Evolutionary conservation across 164 flowering plant genomes (phyloP).

Genomic region (Tetrastigma voinierianum): DNA sequence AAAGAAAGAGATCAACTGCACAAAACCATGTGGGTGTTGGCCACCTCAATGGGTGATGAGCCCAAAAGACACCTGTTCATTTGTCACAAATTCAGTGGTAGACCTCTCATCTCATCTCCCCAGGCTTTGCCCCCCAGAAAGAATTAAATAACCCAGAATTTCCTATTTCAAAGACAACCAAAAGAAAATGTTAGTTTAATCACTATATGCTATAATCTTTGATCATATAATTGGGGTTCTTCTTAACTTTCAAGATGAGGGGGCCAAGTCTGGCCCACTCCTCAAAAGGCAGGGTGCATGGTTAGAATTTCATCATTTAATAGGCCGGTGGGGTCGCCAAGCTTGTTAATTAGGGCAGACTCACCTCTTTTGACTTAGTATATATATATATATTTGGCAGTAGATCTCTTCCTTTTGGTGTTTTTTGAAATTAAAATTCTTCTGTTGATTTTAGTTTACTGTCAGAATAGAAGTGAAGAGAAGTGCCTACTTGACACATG

Average conservation of each 20-base stretch:
- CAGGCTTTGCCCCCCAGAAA: too few relatives aligned
- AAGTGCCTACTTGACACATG: not conserved
- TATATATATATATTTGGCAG: not conserved
- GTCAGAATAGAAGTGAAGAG: not conserved
- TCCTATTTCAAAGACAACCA: too few relatives aligned
- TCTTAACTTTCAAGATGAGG: not conserved
- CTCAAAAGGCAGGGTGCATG: not conserved
- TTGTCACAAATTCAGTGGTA: too few relatives aligned
- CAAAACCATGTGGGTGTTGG: constrained; percentile 14
- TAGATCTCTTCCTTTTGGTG: not conserved
- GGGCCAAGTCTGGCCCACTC: not conserved
- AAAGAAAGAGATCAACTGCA: not conserved
- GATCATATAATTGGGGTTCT: not conserved
- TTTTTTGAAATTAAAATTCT: not conserved
- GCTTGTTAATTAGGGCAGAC: not conserved
- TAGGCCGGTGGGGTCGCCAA: constrained; percentile 7
- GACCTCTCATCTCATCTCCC: too few relatives aligned
- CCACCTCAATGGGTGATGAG: too few relatives aligned
- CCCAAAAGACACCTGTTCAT: too few relatives aligned
- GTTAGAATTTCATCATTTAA: constrained; percentile 10
- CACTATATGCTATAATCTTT: not conserved
- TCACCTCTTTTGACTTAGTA: not conserved
- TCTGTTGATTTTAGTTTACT: not conserved
- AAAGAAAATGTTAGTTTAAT: too few relatives aligned
- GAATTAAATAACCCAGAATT: too few relatives aligned